Evolutionary conservation across 768 basidiomycete genomes (phyloP).

Genomic region (Rubroboletus satanas): DNA sequence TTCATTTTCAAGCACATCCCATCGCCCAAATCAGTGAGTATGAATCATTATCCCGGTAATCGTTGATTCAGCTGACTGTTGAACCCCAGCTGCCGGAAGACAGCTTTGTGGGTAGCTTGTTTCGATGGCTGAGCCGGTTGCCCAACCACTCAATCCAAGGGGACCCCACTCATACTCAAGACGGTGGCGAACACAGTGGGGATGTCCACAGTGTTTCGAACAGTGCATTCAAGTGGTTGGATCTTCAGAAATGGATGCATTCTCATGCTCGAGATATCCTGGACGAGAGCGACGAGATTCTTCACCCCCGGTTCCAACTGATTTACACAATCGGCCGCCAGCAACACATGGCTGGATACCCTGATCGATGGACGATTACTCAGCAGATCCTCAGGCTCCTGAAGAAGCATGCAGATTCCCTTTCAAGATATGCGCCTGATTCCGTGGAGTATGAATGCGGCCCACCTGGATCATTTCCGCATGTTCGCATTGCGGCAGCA

Average conservation of each 20-base stretch:
- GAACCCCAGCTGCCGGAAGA: not conserved
- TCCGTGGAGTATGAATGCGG: not conserved
- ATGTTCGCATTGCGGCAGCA: not conserved
- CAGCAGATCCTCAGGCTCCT: not conserved
- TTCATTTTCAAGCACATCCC: not conserved
- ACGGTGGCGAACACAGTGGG: not conserved
- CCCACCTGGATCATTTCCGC: not conserved
- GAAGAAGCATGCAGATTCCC: not conserved
- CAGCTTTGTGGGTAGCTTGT: not conserved
- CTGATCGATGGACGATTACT: not conserved
- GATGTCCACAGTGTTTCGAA: too few species aligned
- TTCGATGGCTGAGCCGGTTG: not conserved
- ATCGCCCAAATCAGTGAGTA: not conserved
- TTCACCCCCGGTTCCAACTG: too few species aligned
- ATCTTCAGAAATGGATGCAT: too few species aligned
- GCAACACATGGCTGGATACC: not conserved
- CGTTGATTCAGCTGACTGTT: not conserved
- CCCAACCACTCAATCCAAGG: not conserved
- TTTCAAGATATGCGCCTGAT: not conserved
- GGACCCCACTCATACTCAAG: too few species aligned
- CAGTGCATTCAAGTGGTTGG: too few species aligned
- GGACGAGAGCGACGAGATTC: too few species aligned
- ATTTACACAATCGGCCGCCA: too few species aligned
- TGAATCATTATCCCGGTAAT: not conserved
- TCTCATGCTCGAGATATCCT: too few species aligned